Conservation (phyloP, 768 basidiomycete genomes). For the Crassisporium funariophilum region DNA sequence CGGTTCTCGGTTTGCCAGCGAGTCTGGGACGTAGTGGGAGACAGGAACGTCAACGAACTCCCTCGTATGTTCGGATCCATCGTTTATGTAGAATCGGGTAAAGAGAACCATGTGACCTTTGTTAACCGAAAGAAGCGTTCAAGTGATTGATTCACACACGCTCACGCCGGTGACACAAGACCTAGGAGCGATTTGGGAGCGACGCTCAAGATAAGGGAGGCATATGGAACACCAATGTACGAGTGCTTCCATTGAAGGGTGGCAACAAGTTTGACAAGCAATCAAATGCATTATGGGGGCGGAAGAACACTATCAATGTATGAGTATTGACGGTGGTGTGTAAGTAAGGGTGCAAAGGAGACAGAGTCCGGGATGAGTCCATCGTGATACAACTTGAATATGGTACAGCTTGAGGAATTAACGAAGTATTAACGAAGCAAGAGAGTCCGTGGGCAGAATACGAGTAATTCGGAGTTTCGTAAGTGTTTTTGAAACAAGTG, state of each 20-base stretch:
- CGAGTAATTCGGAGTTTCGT: too few species aligned
- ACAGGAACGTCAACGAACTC: constrained; percentile 18
- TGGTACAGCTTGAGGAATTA: background rate
- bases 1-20: constrained; percentile 18
- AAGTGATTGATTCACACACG: too few species aligned
- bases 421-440: background rate
- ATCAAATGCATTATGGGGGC: too few species aligned
- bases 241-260: too few species aligned
- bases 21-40: constrained; percentile 19
- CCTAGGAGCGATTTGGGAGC: too few species aligned
- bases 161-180: too few species aligned
- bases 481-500: background rate
- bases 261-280: too few species aligned
- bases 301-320: too few species aligned
- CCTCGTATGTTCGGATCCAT: constrained; percentile 20
- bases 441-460: background rate
- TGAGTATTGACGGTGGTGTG: too few species aligned
- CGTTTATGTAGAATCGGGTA: constrained; percentile 25
- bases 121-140: constrained; percentile 11
- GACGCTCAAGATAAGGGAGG: too few species aligned
- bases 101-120: constrained; percentile 18
- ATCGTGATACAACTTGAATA: too few species aligned
- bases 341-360: background rate
- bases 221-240: too few species aligned
- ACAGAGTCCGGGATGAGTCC: background rate